Base-by-base conservation (phyloP, 2,329 filamentous ascomycete species). In the Exophiala viscosa region DNA sequence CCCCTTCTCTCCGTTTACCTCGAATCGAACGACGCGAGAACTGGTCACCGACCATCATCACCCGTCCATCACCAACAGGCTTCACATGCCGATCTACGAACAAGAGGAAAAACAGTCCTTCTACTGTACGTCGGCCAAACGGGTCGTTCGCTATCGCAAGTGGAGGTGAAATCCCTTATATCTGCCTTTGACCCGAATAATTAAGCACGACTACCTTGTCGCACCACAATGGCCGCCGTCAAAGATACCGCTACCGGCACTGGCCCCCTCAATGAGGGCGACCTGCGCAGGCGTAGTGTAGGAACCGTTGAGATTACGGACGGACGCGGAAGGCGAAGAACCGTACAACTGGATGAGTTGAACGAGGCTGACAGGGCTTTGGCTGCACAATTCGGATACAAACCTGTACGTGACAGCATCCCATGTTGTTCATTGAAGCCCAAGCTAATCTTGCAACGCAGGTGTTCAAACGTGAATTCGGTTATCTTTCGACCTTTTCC, bases 401-500 rank as follows among this genome's bases (percentile, higher is more conserved):
- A 66, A 45, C 65, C 65, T 41, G 65, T 66, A 62, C 38, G 60
- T 48, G 33, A 40, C 43, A 23, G 36, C 11, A 47, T 36, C n/a
- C 28, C 44, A 20, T n/a, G 35, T 36, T 34, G 7, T 4, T 5
- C 7, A 7, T 14, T 15, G 18, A 43, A 31, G 17, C 17, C 14
- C 10, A 49, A 2, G 18, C 36, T 17, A 31, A 36, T n/a, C n/a
- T 28, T 39, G 32, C 38, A 41, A 23, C 39, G 9, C 45, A 61
- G 53, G 47, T 59, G 11, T 62, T 77, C 66, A 79, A 82, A 48
- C 75, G 80, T 58, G 78, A 83, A 61, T 83, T 83, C 58, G 74
- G 74, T 50, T 80, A 79, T 50, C 68, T 79, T 11, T 81, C 80
- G 57, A 79, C 78, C 57, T 81, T 84, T 66, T 82, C 79, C 48